Conservation (phyloP, 225 moss, liverwort and hornwort species). For the Bryum argenteum region DNA sequence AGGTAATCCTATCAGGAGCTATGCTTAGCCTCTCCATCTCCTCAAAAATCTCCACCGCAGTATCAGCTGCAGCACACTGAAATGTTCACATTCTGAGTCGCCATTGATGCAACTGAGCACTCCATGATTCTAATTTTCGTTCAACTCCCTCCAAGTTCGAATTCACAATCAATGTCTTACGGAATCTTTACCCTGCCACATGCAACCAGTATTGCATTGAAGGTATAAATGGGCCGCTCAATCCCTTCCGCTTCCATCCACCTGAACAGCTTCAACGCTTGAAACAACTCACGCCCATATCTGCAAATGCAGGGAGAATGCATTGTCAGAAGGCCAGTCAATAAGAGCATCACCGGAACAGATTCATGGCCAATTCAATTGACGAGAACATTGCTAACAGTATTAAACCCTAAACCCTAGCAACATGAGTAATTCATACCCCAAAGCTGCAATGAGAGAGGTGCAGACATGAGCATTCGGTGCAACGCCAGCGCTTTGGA, state of each 20-base stretch:
- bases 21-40: constrained; percentile 50
- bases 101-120: not conserved
- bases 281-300: constrained; percentile 41
- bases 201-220: constrained; percentile 59
- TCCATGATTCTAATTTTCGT: too few relatives aligned
- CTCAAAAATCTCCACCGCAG: constrained; percentile 47
- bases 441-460: constrained; percentile 59
- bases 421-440: constrained; percentile 23
- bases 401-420: constrained; percentile 1
- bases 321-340: not conserved
- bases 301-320: constrained; percentile 28
- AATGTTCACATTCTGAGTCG: constrained; percentile 26
- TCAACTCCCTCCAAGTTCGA: too few relatives aligned
- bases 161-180: too few relatives aligned
- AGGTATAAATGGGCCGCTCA: constrained; percentile 46
- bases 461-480: constrained; percentile 65
- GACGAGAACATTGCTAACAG: not conserved
- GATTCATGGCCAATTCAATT: not conserved
- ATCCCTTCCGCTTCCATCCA: constrained; percentile 61
- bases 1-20: constrained; percentile 51
- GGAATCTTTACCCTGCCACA: constrained; percentile 47
- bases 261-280: constrained; percentile 56
- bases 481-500: constrained; percentile 51
- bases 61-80: constrained; percentile 58
- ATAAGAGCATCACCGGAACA: not conserved